phyloP scores from a whole-genome alignment of 2,329 filamentous ascomycete species.

The Dactylonectria macrodidyma region DNA sequence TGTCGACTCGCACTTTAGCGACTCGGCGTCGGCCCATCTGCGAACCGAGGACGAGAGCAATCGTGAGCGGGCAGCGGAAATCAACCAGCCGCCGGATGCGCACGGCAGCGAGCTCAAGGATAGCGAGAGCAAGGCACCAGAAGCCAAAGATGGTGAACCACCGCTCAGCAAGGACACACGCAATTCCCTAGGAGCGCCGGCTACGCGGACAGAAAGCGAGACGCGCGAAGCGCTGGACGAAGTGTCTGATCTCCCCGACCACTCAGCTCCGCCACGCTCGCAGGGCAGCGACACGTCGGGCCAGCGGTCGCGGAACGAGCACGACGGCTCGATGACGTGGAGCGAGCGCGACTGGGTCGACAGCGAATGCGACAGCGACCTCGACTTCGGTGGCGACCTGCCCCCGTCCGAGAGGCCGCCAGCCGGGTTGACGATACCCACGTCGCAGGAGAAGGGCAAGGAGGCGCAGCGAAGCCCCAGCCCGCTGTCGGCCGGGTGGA shows the following conservation, averaged over 20 bases:
- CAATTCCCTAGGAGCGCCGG: slow-evolving; percentile 7
- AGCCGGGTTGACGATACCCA: slow-evolving; percentile 1
- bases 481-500: slow-evolving; percentile 56
- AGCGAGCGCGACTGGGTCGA: slow-evolving; percentile 60
- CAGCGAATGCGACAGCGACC: slow-evolving; percentile 46
- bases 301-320: slow-evolving; percentile 40
- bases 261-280: slow-evolving; percentile 52
- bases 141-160: too few species aligned
- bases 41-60: slow-evolving; percentile 77
- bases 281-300: slow-evolving; percentile 41
- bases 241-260: slow-evolving; percentile 64
- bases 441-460: slow-evolving; percentile 38
- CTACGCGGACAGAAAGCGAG: slow-evolving; percentile 49
- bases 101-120: slow-evolving; percentile 76
- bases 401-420: slow-evolving; percentile 33
- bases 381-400: slow-evolving; percentile 46
- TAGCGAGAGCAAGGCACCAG: slow-evolving; percentile 35
- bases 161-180: slow-evolving; percentile 38
- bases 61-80: slow-evolving; percentile 78
- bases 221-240: slow-evolving; percentile 58
- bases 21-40: slow-evolving; percentile 73
- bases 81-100: slow-evolving; percentile 68
- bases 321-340: slow-evolving; percentile 73
- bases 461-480: slow-evolving; percentile 46
- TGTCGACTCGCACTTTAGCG: slow-evolving; percentile 93